Conservation (phyloP, 2,329 filamentous ascomycete genomes). For the Beauveria bassiana region DNA sequence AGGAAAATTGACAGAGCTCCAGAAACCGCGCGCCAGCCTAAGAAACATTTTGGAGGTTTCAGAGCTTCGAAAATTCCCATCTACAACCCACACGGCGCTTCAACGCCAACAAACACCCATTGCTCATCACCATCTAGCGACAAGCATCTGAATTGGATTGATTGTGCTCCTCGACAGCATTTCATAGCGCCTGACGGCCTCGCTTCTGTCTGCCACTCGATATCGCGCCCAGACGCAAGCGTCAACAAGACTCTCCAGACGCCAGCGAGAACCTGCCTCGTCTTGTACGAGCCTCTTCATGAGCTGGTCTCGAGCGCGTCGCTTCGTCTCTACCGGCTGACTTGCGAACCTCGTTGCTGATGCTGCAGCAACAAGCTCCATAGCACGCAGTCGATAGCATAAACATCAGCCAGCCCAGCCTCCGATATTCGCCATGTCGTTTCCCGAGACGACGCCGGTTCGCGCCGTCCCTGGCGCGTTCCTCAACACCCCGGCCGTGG, state of each 20-base stretch:
- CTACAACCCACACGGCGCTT: conserved; percentile 6
- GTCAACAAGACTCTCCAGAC: background rate
- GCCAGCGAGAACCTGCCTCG: background rate
- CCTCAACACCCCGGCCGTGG: conserved; percentile 62
- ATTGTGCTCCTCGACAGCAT: background rate
- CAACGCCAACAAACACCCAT: conserved; percentile 3
- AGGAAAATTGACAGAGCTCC: conserved; percentile 11
- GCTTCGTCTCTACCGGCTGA: background rate
- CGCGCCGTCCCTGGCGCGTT: conserved; percentile 69
- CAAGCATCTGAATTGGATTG: background rate
- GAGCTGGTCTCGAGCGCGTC: conserved; percentile 8
- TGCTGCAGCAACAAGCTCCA: background rate
- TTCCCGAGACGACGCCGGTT: conserved; percentile 55
- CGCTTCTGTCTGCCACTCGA: background rate
- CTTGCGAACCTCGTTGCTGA: background rate
- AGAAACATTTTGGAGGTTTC: conserved; percentile 7
- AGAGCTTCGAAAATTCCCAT: conserved; percentile 10
- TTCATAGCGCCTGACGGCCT: background rate
- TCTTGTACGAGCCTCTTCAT: background rate
- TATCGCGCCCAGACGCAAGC: background rate
- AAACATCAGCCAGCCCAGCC: background rate
- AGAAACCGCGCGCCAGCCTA: conserved; percentile 1
- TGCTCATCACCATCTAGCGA: conserved; percentile 2
- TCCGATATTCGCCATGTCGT: conserved; percentile 38
- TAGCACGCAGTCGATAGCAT: background rate